Percentiles rank a stretch among this genome's conserved stretches.
phyloP scores from a whole-genome alignment of 202 grass and related monocot species.

The Brachypodium distachyon region DNA sequence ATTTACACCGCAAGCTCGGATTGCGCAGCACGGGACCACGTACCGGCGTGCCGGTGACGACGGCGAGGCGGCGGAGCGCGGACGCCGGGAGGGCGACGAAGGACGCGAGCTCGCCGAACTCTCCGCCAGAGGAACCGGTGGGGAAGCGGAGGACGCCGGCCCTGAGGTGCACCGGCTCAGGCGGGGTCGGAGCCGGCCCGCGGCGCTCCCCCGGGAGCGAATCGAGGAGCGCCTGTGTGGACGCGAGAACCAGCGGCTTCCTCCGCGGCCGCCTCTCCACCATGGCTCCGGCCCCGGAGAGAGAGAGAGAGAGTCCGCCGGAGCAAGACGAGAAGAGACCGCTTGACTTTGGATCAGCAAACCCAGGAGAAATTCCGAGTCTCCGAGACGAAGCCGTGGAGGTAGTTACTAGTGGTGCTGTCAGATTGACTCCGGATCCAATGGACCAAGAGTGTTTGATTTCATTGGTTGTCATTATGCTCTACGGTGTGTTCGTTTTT shows the following conservation, averaged over 20 bases:
- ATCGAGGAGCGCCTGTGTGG: conserved; percentile 62
- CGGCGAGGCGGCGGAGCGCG: conserved; percentile 52
- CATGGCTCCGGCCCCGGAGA: conserved; percentile 11
- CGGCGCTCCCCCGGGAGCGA: conserved; percentile 32
- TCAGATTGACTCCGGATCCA: too few relatives aligned
- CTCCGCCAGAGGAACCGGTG: neutral
- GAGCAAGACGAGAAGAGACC: neutral
- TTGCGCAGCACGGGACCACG: neutral
- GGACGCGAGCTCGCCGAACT: conserved; percentile 48
- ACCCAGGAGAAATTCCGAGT: neutral
- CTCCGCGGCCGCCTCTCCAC: conserved; percentile 42
- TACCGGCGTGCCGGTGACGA: conserved; percentile 69
- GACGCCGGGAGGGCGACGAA: conserved; percentile 43
- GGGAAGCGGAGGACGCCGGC: conserved; percentile 70
- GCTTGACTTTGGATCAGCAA: neutral
- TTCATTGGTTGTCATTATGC: too few relatives aligned
- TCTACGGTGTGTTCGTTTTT: too few relatives aligned
- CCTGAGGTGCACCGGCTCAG: conserved; percentile 31
- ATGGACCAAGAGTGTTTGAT: too few relatives aligned
- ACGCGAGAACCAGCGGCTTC: conserved; percentile 76
- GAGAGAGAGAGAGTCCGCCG: neutral
- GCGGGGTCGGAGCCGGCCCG: neutral
- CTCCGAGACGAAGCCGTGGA: too few relatives aligned
- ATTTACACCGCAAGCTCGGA: neutral
- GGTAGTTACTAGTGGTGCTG: too few relatives aligned